Conservation (phyloP, 768 basidiomycete species). For the Cubamyces sp. region DNA sequence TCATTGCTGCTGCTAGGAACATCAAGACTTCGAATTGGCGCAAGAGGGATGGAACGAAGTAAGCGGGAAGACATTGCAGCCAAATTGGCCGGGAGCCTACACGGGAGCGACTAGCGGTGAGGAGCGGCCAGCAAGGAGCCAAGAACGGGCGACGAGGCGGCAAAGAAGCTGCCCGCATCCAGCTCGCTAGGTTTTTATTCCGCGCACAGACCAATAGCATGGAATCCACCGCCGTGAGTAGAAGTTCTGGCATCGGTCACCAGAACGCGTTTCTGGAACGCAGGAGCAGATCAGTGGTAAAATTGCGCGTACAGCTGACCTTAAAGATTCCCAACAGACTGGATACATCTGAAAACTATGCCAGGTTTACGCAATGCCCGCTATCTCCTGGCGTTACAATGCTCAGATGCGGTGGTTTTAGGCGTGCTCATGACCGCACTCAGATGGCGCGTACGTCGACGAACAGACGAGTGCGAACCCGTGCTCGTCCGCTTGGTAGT, state of each 20-base stretch:
- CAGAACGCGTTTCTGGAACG: not conserved
- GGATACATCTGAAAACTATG: not conserved
- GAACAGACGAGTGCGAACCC: no score
- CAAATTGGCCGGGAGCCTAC: not conserved
- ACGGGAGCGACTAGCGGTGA: not conserved
- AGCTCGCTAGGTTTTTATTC: not conserved
- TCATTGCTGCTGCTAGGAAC: no score
- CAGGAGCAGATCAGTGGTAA: not conserved
- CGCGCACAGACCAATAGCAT: conserved; percentile 1
- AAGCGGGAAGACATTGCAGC: no score
- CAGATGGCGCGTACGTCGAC: no score
- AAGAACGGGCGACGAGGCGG: not conserved
- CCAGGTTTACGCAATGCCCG: not conserved
- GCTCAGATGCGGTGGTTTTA: no score
- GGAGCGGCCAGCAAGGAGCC: no score
- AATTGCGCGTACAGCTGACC: conserved; percentile 6
- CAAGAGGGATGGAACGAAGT: no score
- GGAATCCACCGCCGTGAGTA: conserved; percentile 10
- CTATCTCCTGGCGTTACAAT: no score
- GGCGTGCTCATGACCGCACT: no score
- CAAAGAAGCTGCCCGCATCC: no score
- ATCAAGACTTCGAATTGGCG: no score
- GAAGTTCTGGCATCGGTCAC: not conserved
- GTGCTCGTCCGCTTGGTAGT: no score
- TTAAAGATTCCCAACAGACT: not conserved